A percentile compares a stretch with the other conserved stretches of the same genome.
Evolutionary conservation across 352 stramenopile species (phyloP).

Genomic region (Phytophthora brassicae): DNA sequence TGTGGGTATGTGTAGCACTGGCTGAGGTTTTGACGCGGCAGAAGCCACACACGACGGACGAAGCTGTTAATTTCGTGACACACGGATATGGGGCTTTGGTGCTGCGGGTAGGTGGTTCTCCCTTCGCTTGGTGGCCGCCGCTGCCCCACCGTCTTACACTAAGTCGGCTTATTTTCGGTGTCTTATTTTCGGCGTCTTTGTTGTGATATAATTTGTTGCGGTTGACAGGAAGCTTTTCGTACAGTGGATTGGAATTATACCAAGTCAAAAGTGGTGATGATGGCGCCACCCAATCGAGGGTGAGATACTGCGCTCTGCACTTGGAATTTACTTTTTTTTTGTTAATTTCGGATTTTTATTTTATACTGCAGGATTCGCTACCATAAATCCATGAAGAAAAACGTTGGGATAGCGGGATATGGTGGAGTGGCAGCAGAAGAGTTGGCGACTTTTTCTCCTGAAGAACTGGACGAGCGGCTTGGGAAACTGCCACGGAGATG

Average conservation of each 20-base stretch:
- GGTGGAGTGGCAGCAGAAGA: conserved; percentile 65
- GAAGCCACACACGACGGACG: conserved; percentile 64
- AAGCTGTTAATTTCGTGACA: conserved; percentile 69
- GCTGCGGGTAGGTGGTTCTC: conserved; percentile 51
- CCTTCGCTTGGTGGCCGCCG: too few relatives aligned
- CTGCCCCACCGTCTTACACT: too few relatives aligned
- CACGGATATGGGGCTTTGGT: conserved; percentile 74
- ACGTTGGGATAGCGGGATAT: conserved; percentile 53
- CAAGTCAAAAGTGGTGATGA: conserved; percentile 75
- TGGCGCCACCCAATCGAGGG: conserved; percentile 71
- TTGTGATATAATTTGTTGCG: background rate
- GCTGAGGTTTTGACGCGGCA: conserved; percentile 48
- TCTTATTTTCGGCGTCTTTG: background rate
- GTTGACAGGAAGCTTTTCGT: conserved; percentile 64
- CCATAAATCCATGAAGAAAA: conserved; percentile 59
- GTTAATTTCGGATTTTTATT: background rate
- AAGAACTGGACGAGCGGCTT: conserved; percentile 52
- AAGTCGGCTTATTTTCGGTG: background rate
- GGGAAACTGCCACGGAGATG: conserved; percentile 67
- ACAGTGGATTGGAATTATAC: conserved; percentile 72
- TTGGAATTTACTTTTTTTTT: background rate
- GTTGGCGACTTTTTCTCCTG: conserved; percentile 38
- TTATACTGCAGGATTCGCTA: conserved; percentile 48
- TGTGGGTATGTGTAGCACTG: conserved; percentile 40
- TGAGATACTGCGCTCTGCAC: conserved; percentile 15